phyloP scores from a whole-genome alignment of 2,329 filamentous ascomycete species.

The Pseudogymnoascus sp. region DNA sequence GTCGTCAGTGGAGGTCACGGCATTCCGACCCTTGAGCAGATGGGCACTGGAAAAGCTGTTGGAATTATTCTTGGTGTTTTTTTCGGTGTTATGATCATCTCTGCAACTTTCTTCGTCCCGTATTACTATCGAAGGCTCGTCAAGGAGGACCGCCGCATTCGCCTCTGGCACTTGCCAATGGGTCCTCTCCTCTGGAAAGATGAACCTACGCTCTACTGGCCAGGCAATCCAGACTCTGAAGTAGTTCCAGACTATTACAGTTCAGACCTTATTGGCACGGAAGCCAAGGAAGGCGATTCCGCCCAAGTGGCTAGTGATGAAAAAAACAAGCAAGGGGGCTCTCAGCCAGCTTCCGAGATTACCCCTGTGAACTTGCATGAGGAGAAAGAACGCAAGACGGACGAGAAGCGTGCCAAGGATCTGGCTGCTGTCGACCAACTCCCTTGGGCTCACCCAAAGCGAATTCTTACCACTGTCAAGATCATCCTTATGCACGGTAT shows the following conservation, averaged over 20 bases:
- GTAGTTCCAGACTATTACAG: slow-evolving; percentile 27
- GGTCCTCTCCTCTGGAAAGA: slow-evolving; percentile 30
- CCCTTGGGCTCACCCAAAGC: slow-evolving; percentile 17
- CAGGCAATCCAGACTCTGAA: slow-evolving; percentile 20
- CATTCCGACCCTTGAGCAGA: slow-evolving; percentile 27
- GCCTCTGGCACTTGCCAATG: slow-evolving; percentile 27
- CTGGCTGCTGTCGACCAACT: slow-evolving; percentile 17
- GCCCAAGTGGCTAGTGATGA: background rate
- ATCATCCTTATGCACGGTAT: slow-evolving; percentile 23
- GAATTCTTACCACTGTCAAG: slow-evolving; percentile 19
- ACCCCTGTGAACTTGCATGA: background rate
- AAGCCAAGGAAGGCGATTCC: slow-evolving; percentile 9
- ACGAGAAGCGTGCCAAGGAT: slow-evolving; percentile 14
- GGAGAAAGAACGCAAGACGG: background rate
- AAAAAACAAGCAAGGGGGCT: background rate
- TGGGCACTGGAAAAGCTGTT: slow-evolving; percentile 27
- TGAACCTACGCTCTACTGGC: slow-evolving; percentile 22
- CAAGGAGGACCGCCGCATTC: slow-evolving; percentile 26
- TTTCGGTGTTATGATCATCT: slow-evolving; percentile 16
- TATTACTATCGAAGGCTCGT: slow-evolving; percentile 27
- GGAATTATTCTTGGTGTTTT: slow-evolving; percentile 25
- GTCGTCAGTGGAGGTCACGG: slow-evolving; percentile 37
- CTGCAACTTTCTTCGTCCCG: slow-evolving; percentile 31
- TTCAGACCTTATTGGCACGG: background rate
- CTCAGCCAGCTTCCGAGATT: background rate